Evolutionary conservation across 768 basidiomycete genomes (phyloP).

Genomic region (Gymnopilus junonius): DNA sequence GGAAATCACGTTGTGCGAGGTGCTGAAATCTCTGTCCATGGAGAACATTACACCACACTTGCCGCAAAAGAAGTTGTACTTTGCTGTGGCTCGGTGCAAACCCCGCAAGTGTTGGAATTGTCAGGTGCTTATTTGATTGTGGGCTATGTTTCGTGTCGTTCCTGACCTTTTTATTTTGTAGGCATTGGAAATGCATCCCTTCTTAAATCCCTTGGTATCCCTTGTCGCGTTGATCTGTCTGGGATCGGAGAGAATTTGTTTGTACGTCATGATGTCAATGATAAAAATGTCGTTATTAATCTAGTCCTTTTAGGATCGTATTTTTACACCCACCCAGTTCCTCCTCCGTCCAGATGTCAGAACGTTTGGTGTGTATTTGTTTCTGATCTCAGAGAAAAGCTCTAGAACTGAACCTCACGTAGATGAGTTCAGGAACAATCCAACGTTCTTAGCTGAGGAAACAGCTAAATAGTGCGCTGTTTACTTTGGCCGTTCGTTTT

Average conservation of each 20-base stretch:
- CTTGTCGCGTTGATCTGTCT: background rate
- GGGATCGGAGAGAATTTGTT: background rate
- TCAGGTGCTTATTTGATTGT: background rate
- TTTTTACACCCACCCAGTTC: background rate
- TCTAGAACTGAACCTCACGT: background rate
- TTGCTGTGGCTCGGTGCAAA: background rate
- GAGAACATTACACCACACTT: background rate
- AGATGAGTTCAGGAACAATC: background rate
- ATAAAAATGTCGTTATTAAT: background rate
- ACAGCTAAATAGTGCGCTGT: background rate
- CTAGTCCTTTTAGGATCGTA: background rate
- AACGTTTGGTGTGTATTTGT: background rate
- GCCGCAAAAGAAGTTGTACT: background rate
- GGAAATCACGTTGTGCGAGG: background rate
- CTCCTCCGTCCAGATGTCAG: background rate
- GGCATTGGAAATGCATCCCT: background rate
- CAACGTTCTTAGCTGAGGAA: background rate
- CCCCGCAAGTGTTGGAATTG: background rate
- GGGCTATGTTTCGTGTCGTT: too few relatives aligned
- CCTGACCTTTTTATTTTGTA: background rate
- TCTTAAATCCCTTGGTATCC: background rate
- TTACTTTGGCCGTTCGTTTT: background rate
- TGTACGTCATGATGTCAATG: background rate
- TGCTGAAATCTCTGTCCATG: background rate
- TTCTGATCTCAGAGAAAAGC: background rate